Evolutionary conservation across 306 rosid species (phyloP), one percentile per base, ranked within the genome.

Genomic region (Prunus davidiana): DNA sequence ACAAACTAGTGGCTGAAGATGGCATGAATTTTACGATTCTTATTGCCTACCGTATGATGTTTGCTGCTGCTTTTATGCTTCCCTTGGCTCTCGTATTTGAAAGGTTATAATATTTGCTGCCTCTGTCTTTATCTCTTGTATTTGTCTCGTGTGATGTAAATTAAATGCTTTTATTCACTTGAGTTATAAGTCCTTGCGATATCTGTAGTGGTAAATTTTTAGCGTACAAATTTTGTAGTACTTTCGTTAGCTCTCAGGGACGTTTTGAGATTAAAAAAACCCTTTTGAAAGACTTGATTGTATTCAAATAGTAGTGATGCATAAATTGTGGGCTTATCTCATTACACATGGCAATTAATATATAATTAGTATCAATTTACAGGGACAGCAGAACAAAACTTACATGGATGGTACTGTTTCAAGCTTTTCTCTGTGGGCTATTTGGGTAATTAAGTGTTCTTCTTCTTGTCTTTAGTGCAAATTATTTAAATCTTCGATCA

Each of bases 371-470:
- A 9, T 15, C 16, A 69, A 14, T 78, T 77, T 49, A 60, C 90
- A 88, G 96, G 81, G 84, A 84, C 47, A 77, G 58, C 74, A 86
- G 92, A 77, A 79, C 91, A 54, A 84, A 84, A 70, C 69, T 87
- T 78, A 87, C 85, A 1, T 49, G 92, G 90, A 81, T 11, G 13
- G 30, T 89, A 56, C 80, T 91, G 25, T 83, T 84, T 65, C 93
- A 88, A 56, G 74, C 88, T 32, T 91, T 88, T 84, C 75, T 88
- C 0, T 84, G 90, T 79, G 98, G 96, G 4, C 70, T 93, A 47
- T 88, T 93, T 79, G 96, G 98, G 97, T 89, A 84, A 41, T 82
- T 38, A 64, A n/a, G 19, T 15, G 13, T 4, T 50, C 18, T 12
- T 50, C 19, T 15, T 4, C 6, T 50, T 50, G 6, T 50, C 16